Conservation (phyloP, 2,329 filamentous ascomycete genomes). For the Trichoderma simmonsii region DNA sequence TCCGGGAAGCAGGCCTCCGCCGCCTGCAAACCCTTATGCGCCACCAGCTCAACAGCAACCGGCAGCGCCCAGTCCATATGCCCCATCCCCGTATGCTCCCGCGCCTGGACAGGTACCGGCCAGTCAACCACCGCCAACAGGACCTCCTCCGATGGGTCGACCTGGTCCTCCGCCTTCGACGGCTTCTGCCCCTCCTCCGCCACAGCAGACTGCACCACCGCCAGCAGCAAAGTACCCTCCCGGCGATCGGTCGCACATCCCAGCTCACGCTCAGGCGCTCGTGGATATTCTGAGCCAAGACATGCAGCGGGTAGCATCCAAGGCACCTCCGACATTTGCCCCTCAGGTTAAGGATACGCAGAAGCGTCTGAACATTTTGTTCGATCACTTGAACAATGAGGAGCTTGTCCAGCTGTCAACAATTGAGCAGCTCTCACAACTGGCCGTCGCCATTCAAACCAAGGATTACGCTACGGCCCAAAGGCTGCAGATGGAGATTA, state of each 20-base stretch:
- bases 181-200: constrained; percentile 44
- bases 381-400: constrained; percentile 95
- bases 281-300: constrained; percentile 79
- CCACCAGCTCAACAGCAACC: constrained; percentile 46
- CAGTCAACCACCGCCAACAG: constrained; percentile 33
- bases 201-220: constrained; percentile 46
- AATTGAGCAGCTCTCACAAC: constrained; percentile 60
- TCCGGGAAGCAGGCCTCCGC: constrained; percentile 42
- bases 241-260: constrained; percentile 89
- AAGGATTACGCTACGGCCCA: constrained; percentile 68
- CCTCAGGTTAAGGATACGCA: constrained; percentile 90
- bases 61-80: constrained; percentile 36
- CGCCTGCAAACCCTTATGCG: constrained; percentile 35
- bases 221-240: constrained; percentile 68
- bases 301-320: constrained; percentile 82
- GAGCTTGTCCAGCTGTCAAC: constrained; percentile 82
- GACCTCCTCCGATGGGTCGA: constrained; percentile 33
- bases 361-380: constrained; percentile 88
- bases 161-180: constrained; percentile 31
- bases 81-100: constrained; percentile 34
- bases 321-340: constrained; percentile 82
- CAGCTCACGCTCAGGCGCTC: constrained; percentile 68
- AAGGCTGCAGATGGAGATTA: constrained; percentile 69
- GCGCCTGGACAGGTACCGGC: constrained; percentile 47
- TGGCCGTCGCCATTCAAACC: constrained; percentile 63